Conservation (phyloP, 2,329 filamentous ascomycete species). For the Aspergillus eucalypticola region DNA sequence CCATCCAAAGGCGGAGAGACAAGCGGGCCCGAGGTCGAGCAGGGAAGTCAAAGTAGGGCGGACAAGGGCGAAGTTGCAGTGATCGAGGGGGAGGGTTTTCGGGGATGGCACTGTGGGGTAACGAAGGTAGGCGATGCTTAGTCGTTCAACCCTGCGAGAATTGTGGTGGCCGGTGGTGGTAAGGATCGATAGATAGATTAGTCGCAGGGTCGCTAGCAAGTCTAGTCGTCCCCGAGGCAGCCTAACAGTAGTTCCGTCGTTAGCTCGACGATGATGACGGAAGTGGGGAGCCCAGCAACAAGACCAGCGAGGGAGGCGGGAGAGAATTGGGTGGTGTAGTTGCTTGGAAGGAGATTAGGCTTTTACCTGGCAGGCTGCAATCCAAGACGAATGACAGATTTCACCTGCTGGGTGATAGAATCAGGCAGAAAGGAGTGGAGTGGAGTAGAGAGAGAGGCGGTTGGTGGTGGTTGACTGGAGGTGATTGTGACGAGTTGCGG, state of each 20-base stretch:
- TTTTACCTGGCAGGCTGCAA: not conserved
- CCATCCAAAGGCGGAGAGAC: constrained; percentile 28
- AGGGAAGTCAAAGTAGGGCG: not conserved
- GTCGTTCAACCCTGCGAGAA: constrained; percentile 1
- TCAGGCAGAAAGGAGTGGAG: not conserved
- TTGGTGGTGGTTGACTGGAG: not conserved
- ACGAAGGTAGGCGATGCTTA: constrained; percentile 3
- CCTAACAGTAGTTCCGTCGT: constrained; percentile 4
- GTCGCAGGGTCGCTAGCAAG: not conserved
- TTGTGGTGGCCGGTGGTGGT: constrained; percentile 1
- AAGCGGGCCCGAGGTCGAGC: not conserved
- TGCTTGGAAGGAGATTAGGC: not conserved
- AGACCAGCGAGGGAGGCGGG: not conserved
- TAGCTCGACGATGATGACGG: constrained; percentile 4
- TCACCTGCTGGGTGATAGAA: not conserved
- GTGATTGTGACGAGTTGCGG: not conserved
- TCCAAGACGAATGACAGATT: not conserved
- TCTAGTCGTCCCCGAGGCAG: constrained; percentile 3
- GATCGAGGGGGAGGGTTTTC: not conserved
- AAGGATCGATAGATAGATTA: constrained; percentile 1
- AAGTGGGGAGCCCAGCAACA: constrained; percentile 1
- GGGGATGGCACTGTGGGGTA: not conserved
- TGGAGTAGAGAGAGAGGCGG: not conserved
- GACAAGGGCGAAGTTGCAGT: not conserved
- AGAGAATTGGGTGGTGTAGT: not conserved